Evolutionary conservation across 169 alveolate genomes (phyloP).

Genomic region (Plasmodium gaboni): DNA sequence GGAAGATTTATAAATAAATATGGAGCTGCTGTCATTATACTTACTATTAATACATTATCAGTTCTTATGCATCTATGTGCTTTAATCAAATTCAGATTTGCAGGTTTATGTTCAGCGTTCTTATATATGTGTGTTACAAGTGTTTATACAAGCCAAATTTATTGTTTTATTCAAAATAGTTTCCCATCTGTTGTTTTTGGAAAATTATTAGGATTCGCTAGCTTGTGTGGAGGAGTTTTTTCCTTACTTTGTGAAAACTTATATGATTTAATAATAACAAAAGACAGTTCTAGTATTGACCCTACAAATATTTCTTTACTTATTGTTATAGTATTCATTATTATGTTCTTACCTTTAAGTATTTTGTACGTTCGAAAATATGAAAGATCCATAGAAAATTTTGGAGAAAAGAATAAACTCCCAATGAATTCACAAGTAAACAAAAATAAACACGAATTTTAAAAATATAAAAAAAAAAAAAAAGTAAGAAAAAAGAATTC

Average conservation of each 20-base stretch:
- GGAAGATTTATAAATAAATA: conserved; percentile 68
- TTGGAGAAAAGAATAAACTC: not conserved
- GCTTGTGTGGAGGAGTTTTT: conserved; percentile 80
- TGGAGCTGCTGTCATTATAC: conserved; percentile 68
- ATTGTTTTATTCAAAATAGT: conserved; percentile 75
- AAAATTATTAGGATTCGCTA: conserved; percentile 78
- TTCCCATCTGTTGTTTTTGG: conserved; percentile 82
- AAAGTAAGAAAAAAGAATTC: not conserved
- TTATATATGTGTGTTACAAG: conserved; percentile 78
- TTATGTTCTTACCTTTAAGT: conserved; percentile 63
- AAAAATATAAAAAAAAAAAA: not conserved
- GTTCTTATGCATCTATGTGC: conserved; percentile 78
- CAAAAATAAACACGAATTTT: not conserved
- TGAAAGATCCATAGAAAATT: conserved; percentile 41
- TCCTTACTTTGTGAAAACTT: conserved; percentile 77
- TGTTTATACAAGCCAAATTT: conserved; percentile 80
- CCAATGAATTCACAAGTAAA: not conserved
- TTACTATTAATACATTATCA: conserved; percentile 76
- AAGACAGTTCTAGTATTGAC: conserved; percentile 13
- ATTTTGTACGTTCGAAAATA: conserved; percentile 51
- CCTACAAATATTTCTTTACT: conserved; percentile 26
- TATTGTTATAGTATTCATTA: conserved; percentile 12
- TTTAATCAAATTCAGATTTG: conserved; percentile 35
- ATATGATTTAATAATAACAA: conserved; percentile 35
- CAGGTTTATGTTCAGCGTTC: conserved; percentile 76